These are phyloP conservation scores for Hypomontagnella monticulosa DNA, from an alignment of 495 filamentous ascomycete species.

Conservation along the genomic window DNA sequence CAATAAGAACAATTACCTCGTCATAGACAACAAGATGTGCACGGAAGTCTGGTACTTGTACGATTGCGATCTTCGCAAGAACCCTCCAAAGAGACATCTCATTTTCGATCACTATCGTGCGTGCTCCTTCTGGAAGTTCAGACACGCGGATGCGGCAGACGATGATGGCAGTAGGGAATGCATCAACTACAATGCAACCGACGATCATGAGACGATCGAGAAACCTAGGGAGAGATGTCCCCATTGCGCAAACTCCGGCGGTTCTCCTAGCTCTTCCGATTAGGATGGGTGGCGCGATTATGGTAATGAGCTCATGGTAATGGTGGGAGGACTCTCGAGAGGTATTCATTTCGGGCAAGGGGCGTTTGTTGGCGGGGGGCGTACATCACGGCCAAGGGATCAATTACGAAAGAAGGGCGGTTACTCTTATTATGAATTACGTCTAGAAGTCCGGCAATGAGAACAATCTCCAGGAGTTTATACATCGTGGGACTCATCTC, in stretches of 20 bases:
- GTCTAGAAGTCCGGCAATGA: too few relatives aligned
- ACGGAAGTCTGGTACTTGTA: slow-evolving; percentile 23
- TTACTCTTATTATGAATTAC: too few relatives aligned
- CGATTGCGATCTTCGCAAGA: slow-evolving; percentile 17
- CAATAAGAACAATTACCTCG: background rate
- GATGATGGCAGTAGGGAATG: slow-evolving; percentile 16
- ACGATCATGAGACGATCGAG: slow-evolving; percentile 13
- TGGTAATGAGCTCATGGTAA: too few relatives aligned
- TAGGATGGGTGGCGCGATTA: background rate
- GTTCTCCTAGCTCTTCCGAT: slow-evolving; percentile 23
- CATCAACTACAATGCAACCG: background rate
- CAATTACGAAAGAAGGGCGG: too few relatives aligned
- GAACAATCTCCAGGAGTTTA: too few relatives aligned
- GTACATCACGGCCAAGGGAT: too few relatives aligned
- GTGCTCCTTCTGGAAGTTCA: slow-evolving; percentile 16
- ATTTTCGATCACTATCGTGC: slow-evolving; percentile 14
- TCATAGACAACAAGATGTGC: slow-evolving; percentile 13
- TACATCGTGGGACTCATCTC: too few relatives aligned
- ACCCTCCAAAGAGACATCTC: slow-evolving; percentile 17
- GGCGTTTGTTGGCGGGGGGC: too few relatives aligned
- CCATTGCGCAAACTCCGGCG: slow-evolving; percentile 22
- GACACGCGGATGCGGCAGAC: background rate
- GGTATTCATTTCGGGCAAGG: too few relatives aligned
- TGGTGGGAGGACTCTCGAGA: too few relatives aligned
- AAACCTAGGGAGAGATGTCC: slow-evolving; percentile 18